Percentiles rank a stretch among this genome's conserved stretches.
Conservation (phyloP, 352 stramenopile species). For the Phytophthora ohioensis region DNA sequence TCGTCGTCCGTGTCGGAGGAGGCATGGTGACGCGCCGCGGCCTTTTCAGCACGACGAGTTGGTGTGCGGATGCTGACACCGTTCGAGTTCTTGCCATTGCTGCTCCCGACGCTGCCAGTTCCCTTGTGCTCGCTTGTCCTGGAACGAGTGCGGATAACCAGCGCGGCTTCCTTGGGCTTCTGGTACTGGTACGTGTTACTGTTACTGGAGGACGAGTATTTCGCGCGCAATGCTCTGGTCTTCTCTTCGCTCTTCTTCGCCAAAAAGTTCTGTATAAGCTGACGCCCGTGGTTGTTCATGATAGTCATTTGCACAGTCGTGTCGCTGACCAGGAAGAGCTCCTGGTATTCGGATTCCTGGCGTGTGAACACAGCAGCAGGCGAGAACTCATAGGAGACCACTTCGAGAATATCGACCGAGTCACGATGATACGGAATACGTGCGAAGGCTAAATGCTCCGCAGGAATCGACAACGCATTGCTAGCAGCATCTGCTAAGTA, state of each 20-base stretch:
- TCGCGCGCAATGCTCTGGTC: slow-evolving; percentile 47
- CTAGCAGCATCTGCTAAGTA: slow-evolving; percentile 54
- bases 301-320: slow-evolving; percentile 41
- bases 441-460: slow-evolving; percentile 62
- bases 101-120: slow-evolving; percentile 57
- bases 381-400: slow-evolving; percentile 60
- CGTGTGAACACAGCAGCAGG: slow-evolving; percentile 33
- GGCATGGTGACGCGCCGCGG: slow-evolving; percentile 34
- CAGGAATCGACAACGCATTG: slow-evolving; percentile 54
- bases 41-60: slow-evolving; percentile 33
- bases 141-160: slow-evolving; percentile 84
- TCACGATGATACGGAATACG: slow-evolving; percentile 69
- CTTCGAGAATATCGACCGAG: slow-evolving; percentile 78
- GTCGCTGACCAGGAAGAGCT: slow-evolving; percentile 79
- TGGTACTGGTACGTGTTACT: slow-evolving; percentile 65
- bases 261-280: slow-evolving; percentile 66
- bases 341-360: slow-evolving; percentile 62
- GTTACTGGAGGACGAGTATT: slow-evolving; percentile 55
- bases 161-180: slow-evolving; percentile 79
- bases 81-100: slow-evolving; percentile 54
- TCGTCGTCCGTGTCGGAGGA: slow-evolving; percentile 83
- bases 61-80: slow-evolving; percentile 70
- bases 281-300: slow-evolving; percentile 57
- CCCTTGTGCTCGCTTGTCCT: slow-evolving; percentile 66
- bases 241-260: slow-evolving; percentile 72